These are phyloP conservation scores for Fusarium pseudocircinatum DNA, from an alignment of 2,329 filamentous ascomycete species.

Conservation along the genomic window DNA sequence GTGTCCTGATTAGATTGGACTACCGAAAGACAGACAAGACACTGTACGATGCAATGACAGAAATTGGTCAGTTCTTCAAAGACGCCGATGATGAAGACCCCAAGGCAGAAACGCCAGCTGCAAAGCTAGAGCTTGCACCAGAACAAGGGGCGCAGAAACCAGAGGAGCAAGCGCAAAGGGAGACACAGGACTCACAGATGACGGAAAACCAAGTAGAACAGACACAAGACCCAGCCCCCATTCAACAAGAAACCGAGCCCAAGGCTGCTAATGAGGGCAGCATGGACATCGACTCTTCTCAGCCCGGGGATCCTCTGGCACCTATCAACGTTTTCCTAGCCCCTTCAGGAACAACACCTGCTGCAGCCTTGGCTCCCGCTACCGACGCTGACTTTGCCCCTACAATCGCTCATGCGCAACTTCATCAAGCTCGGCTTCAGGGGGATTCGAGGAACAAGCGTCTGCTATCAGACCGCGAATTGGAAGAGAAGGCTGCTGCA, in stretches of 20 bases:
- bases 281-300: slow-evolving; percentile 37
- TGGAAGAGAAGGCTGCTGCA: slow-evolving; percentile 74
- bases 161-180: slow-evolving; percentile 8
- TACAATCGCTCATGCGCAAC: slow-evolving; percentile 78
- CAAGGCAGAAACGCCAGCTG: slow-evolving; percentile 3
- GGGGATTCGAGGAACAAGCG: slow-evolving; percentile 75
- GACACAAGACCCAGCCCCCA: background rate
- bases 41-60: slow-evolving; percentile 83
- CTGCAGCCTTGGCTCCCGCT: slow-evolving; percentile 73
- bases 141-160: slow-evolving; percentile 17
- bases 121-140: slow-evolving; percentile 10
- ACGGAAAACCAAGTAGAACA: slow-evolving; percentile 24
- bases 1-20: slow-evolving; percentile 77
- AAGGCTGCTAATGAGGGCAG: background rate
- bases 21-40: slow-evolving; percentile 82
- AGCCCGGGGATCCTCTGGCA: slow-evolving; percentile 50
- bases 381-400: slow-evolving; percentile 81
- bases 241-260: slow-evolving; percentile 7
- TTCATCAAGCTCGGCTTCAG: slow-evolving; percentile 75
- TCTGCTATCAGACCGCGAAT: slow-evolving; percentile 83
- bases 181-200: slow-evolving; percentile 37
- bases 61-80: slow-evolving; percentile 81
- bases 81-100: slow-evolving; percentile 51
- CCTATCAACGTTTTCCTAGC: slow-evolving; percentile 81
- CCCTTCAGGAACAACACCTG: slow-evolving; percentile 77